Percentiles rank a stretch among this genome's conserved stretches.
These are phyloP conservation scores for Aeminium ludgeri DNA, from an alignment of 495 filamentous ascomycete species.

Conservation along the genomic window DNA sequence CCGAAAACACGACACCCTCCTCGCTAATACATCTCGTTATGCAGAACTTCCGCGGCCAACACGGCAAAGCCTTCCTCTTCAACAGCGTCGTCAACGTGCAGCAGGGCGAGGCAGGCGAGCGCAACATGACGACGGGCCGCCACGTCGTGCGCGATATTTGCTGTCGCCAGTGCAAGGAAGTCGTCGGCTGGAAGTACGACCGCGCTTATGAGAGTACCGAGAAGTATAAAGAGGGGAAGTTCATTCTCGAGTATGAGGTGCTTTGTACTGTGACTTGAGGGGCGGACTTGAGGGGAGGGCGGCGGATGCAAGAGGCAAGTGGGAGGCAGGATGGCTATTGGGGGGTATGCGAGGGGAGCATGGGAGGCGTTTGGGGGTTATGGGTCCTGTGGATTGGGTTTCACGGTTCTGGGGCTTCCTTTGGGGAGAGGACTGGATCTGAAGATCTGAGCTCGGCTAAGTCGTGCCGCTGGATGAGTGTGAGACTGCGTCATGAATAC, in stretches of 20 bases:
- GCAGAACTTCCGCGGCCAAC: slow-evolving; percentile 95
- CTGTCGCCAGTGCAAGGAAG: slow-evolving; percentile 76
- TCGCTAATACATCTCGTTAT: neutral
- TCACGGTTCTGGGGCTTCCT: too few species aligned
- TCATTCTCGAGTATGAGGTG: slow-evolving; percentile 86
- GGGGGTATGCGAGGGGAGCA: too few species aligned
- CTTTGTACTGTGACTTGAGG: slow-evolving; percentile 52
- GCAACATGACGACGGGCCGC: slow-evolving; percentile 95
- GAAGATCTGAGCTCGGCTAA: too few species aligned
- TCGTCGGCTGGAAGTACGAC: slow-evolving; percentile 98
- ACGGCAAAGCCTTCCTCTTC: slow-evolving; percentile 97
- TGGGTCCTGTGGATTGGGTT: too few species aligned
- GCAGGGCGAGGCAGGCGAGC: slow-evolving; percentile 63
- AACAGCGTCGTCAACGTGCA: slow-evolving; percentile 81
- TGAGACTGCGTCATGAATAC: too few species aligned
- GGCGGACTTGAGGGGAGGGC: too few species aligned
- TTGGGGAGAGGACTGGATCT: too few species aligned
- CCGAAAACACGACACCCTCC: too few species aligned
- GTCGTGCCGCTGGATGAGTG: too few species aligned
- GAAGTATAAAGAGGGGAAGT: slow-evolving; percentile 99
- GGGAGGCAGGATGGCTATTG: too few species aligned
- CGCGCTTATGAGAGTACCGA: slow-evolving; percentile 80
- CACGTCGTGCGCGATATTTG: slow-evolving; percentile 86
- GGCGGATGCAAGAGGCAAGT: too few species aligned
- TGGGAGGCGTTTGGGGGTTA: too few species aligned